Conservation (phyloP, 345 rosid species). For the Dovyalis caffra region DNA sequence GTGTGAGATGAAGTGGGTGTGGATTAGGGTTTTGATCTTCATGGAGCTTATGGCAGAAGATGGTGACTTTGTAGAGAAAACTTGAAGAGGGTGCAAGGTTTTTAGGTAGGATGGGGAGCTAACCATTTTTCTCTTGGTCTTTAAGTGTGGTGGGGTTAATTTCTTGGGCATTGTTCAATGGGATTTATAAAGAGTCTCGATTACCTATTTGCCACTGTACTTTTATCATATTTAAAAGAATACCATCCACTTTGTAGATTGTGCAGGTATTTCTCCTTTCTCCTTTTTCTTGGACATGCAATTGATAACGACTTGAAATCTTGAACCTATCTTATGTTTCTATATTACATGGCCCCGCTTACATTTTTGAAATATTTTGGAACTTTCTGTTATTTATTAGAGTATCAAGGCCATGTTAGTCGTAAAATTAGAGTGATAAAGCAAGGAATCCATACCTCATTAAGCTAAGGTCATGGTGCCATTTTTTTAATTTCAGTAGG, state of each 20-base stretch:
- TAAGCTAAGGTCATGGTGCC: not conserved
- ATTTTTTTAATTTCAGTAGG: conserved; percentile 1
- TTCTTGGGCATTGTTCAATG: not conserved
- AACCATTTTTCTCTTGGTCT: conserved; percentile 4
- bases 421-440: not conserved
- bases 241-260: conserved; percentile 41
- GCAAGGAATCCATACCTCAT: not conserved
- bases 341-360: conserved; percentile 28
- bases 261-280: conserved; percentile 2
- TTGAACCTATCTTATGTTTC: not conserved
- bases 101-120: not conserved
- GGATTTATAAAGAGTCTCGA: conserved; percentile 9
- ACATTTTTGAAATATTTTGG: conserved; percentile 22
- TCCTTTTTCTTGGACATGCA: conserved; percentile 21
- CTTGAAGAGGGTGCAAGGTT: conserved; percentile 15
- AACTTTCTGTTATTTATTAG: not conserved
- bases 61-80: conserved; percentile 23
- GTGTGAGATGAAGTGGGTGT: conserved; percentile 54
- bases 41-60: conserved; percentile 44
- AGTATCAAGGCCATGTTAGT: not conserved
- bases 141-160: not conserved
- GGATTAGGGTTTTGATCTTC: conserved; percentile 64
- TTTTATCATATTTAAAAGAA: conserved; percentile 8
- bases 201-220: conserved; percentile 13
- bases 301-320: conserved; percentile 17